Conservation (phyloP, 2,329 filamentous ascomycete genomes). For the Venturia effusa region DNA sequence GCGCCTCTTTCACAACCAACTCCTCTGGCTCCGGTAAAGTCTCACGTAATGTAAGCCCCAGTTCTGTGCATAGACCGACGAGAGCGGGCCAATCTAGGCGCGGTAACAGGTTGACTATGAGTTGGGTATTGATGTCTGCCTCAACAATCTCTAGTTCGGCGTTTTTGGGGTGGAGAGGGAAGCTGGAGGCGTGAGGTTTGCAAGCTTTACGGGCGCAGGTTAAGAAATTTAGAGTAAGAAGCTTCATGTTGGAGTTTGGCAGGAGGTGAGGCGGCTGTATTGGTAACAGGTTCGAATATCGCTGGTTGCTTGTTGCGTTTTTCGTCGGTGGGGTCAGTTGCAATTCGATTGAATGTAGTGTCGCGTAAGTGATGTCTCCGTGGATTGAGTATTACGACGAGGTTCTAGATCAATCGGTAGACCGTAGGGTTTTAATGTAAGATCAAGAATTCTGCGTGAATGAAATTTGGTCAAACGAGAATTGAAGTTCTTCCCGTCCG, state of each 20-base stretch:
- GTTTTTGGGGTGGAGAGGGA: slow-evolving; percentile 85
- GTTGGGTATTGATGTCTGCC: slow-evolving; percentile 66
- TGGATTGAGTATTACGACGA: too few relatives aligned
- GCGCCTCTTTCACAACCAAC: slow-evolving; percentile 5
- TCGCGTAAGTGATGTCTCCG: background rate
- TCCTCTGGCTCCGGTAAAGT: slow-evolving; percentile 20
- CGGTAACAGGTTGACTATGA: slow-evolving; percentile 76
- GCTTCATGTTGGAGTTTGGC: slow-evolving; percentile 55
- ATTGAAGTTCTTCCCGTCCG: background rate
- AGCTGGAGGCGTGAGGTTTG: slow-evolving; percentile 69
- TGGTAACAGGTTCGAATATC: background rate
- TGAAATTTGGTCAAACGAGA: background rate
- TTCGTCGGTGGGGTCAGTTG: background rate
- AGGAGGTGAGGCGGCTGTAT: background rate
- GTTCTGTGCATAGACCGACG: slow-evolving; percentile 64
- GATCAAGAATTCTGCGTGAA: background rate
- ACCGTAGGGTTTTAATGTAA: background rate
- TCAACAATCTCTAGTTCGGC: slow-evolving; percentile 82
- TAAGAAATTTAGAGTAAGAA: slow-evolving; percentile 91
- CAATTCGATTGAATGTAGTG: background rate
- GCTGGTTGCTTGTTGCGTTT: background rate
- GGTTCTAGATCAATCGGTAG: background rate
- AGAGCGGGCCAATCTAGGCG: slow-evolving; percentile 83
- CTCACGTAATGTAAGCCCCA: slow-evolving; percentile 24
- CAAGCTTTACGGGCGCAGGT: slow-evolving; percentile 94